Base-by-base conservation (phyloP, 2,329 filamentous ascomycete genomes). In the Aschersonia sp. region DNA sequence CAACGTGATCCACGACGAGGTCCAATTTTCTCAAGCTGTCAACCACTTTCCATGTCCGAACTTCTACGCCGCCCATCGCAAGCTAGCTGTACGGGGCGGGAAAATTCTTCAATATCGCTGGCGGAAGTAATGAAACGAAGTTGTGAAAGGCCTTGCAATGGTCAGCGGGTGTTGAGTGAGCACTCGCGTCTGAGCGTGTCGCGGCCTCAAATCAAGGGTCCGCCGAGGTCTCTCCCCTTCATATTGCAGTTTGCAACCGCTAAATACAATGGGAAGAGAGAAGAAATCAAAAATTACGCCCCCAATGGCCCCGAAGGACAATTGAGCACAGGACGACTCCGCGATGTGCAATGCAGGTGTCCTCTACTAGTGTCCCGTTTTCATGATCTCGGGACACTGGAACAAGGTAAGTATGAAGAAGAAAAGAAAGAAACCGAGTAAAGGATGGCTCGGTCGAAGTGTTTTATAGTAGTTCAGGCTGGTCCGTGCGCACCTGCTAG, bases 281-380 rank as follows among this genome's bases (percentile, higher is more conserved):
- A 31, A 47, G 53, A 63, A 57, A 72, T 63, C 68, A 70, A 72
- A 70, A 72, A 70, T 71, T 72, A 43, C 65, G 60, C 65, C 64
- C 62, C 64, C 68, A 65, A 72, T 68, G 70, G 69, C 66, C 67
- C 66, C 65, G 64, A 71, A 72, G 68, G 68, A 66, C 69, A 72
- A 70, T 71, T 63, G 65, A 71, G 64, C 54, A 56, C 58, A 60
- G 64, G 62, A 63, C 58, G 63, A 69, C 68, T 64, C 70, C 70
- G 65, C 70, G 68, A 59, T 70, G 70, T 74, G 70, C 70, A 70
- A 72, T 74, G 70, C 69, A 73, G 70, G 68, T 64, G 62, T 64
- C 60, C 66, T 64, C 56, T 56, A 59, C 65, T 71, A 64, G 60
- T 55, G 54, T 49, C 56, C 56, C 59, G 61, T 53, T 58, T 66